These are phyloP conservation scores for Xylariaceae sp. DNA, from an alignment of 2,329 filamentous ascomycete species.

Conservation along the genomic window DNA sequence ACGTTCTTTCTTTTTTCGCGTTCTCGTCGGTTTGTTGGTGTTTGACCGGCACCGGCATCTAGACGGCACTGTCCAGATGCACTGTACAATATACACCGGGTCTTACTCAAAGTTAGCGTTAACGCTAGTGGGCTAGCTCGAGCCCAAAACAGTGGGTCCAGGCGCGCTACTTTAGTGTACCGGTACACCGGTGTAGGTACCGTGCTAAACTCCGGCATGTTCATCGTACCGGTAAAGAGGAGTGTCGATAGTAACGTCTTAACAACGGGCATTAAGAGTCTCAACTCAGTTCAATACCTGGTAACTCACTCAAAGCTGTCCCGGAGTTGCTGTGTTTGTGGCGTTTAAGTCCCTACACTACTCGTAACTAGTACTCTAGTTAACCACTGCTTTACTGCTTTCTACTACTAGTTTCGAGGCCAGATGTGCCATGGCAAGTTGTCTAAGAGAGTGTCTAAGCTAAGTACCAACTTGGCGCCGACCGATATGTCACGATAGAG, in stretches of 20 bases:
- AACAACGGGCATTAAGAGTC: background rate
- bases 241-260: too few species aligned
- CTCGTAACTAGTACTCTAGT: too few species aligned
- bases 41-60: constrained; percentile 10
- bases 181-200: background rate
- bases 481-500: background rate
- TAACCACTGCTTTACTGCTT: background rate
- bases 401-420: background rate
- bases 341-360: too few species aligned
- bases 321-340: too few species aligned
- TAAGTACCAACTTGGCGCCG: background rate
- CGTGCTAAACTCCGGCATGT: background rate
- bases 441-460: background rate
- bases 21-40: background rate
- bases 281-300: background rate
- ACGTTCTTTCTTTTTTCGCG: background rate
- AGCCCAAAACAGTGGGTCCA: background rate
- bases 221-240: background rate
- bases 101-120: background rate
- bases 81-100: background rate
- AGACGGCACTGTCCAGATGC: background rate
- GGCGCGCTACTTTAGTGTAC: background rate
- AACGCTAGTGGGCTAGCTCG: background rate
- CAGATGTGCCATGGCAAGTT: background rate
- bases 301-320: background rate